Evolutionary conservation across 441 rosid species (phyloP), one percentile per base, ranked within the genome.

Genomic region (Pelargonium fulgidum): DNA sequence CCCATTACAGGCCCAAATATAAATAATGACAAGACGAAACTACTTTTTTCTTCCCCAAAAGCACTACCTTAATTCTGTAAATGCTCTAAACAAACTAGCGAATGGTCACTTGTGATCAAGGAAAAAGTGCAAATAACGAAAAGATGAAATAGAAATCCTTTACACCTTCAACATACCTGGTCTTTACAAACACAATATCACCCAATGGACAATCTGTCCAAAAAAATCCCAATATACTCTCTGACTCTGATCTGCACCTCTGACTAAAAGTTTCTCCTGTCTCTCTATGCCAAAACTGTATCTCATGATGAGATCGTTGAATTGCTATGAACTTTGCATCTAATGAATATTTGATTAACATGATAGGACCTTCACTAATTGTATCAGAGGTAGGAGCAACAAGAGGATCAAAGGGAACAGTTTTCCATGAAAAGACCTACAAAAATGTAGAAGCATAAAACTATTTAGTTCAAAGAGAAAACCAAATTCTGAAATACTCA

Each of bases 141-240:
- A 58, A 9, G 29, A 58, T 8, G 26, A 19, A 58, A 59, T 29
- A 26, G 3, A 11, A 47, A 59, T 24, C 11, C 11, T 59, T 3
- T 59, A 10, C 63, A 59, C 36, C 26, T 20, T 58, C 48, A 65
- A 62, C 70, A 70, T 69, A 94, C 99, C 99, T 94, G 79, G 86
- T 91, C 84, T 94, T 94, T 41, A 94, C 89, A 68, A 92, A 77
- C 16, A 89, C 97, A 73, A 94, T 81, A 78, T 94, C 89, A 75
- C 96, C 87, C 63, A 80, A 76, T 0, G 96, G 91, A 79, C 96
- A 90, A 81, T 94, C 99, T 14, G 96, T 89, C 98, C 98, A 94
- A 77, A 94, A 92, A 79, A 90, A 90, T 66, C 99, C 98, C 69
- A 94, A 82, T 77, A 94, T 85, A 73, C 82, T 86, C 83, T 86